These are phyloP conservation scores for Nigrograna mackinnonii DNA, from an alignment of 2,329 filamentous ascomycete genomes.

Conservation along the genomic window DNA sequence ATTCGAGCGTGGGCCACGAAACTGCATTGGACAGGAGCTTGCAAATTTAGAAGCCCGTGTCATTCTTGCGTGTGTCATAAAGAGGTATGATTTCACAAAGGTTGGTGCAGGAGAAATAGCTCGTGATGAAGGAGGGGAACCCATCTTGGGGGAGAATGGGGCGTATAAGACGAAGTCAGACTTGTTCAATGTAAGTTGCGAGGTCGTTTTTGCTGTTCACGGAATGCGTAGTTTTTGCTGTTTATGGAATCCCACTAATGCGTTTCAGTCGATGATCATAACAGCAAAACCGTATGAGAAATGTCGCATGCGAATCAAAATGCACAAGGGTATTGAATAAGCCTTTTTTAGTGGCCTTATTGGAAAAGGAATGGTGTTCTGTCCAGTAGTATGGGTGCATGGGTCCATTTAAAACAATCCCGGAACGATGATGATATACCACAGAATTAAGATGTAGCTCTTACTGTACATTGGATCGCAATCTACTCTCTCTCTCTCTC, in stretches of 20 bases:
- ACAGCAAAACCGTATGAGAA: slow-evolving; percentile 36
- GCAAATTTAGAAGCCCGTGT: slow-evolving; percentile 57
- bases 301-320: slow-evolving; percentile 31
- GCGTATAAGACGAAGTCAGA: slow-evolving; percentile 38
- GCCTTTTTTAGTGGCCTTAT: too few species aligned
- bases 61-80: slow-evolving; percentile 48
- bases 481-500: too few species aligned
- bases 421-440: neutral
- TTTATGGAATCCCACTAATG: slow-evolving; percentile 30
- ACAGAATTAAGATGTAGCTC: neutral
- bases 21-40: slow-evolving; percentile 63
- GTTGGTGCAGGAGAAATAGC: slow-evolving; percentile 34
- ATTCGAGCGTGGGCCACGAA: slow-evolving; percentile 59
- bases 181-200: slow-evolving; percentile 38
- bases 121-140: slow-evolving; percentile 23
- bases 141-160: slow-evolving; percentile 36
- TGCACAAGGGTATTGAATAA: too few species aligned
- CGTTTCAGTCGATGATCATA: slow-evolving; percentile 27
- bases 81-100: slow-evolving; percentile 39
- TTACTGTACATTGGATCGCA: neutral
- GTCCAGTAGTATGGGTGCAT: neutral
- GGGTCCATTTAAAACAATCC: neutral
- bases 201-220: too few species aligned
- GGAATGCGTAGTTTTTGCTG: too few species aligned
- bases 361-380: too few species aligned